A percentile compares a stretch with the other conserved stretches of the same genome.
phyloP scores from a whole-genome alignment of 305 asterid species.

The Fraxinus greggii region DNA sequence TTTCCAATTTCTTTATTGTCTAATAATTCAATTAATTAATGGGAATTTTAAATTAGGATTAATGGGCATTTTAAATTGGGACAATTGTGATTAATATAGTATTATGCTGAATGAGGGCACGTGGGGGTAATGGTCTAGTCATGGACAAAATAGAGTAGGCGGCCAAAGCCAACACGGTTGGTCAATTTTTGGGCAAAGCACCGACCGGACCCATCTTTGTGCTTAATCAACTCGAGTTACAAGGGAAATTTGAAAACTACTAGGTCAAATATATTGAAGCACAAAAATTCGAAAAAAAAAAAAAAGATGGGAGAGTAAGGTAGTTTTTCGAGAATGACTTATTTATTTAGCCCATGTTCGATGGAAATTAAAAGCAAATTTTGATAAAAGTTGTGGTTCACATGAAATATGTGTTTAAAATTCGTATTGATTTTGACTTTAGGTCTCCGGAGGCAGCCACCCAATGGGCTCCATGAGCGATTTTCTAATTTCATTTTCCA shows the following conservation, averaged over 20 bases:
- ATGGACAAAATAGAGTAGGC: background rate
- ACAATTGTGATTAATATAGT: background rate
- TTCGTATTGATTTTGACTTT: too few relatives aligned
- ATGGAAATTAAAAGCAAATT: too few relatives aligned
- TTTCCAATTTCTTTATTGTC: background rate
- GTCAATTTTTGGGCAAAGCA: background rate
- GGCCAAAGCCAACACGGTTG: background rate
- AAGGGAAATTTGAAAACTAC: background rate
- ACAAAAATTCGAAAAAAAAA: too few relatives aligned
- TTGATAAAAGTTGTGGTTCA: too few relatives aligned
- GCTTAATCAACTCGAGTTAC: background rate
- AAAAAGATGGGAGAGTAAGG: background rate
- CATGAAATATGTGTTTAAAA: too few relatives aligned
- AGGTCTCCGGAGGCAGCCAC: too few relatives aligned
- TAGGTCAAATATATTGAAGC: background rate
- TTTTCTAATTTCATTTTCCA: background rate
- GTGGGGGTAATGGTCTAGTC: background rate
- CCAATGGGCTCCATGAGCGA: background rate
- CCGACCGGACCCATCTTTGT: background rate
- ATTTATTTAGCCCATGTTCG: background rate
- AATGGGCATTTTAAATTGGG: background rate
- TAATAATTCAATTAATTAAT: background rate
- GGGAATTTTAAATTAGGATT: background rate
- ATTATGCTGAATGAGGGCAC: background rate
- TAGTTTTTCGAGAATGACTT: background rate